phyloP scores from a whole-genome alignment of 2,329 filamentous ascomycete genomes.

The Tolypocladium capitatum region DNA sequence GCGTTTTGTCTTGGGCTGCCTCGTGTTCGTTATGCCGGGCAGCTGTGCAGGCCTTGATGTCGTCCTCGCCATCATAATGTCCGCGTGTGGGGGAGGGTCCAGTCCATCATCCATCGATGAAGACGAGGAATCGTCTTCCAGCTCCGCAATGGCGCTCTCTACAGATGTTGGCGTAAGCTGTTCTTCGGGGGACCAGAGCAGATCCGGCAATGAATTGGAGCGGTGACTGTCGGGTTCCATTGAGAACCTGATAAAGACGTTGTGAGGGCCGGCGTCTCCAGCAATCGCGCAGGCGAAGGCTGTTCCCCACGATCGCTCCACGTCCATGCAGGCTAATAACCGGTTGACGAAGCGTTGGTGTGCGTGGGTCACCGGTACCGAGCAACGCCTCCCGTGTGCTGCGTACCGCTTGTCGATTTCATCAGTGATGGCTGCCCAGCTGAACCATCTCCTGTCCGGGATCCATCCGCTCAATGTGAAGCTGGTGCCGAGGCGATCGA shows the following conservation, averaged over 20 bases:
- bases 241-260: conserved; percentile 17
- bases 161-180: conserved; percentile 10
- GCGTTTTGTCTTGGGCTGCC: conserved; percentile 11
- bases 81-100: neutral
- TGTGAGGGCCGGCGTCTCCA: conserved; percentile 16
- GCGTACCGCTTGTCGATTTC: conserved; percentile 15
- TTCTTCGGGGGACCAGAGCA: conserved; percentile 13
- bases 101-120: conserved; percentile 7
- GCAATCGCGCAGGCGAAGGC: conserved; percentile 11
- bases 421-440: conserved; percentile 16
- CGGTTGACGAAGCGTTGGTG: conserved; percentile 11
- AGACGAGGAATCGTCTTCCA: conserved; percentile 1
- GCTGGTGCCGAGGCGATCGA: conserved; percentile 23
- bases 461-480: conserved; percentile 31
- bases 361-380: neutral
- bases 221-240: conserved; percentile 3
- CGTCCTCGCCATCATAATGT: neutral
- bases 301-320: conserved; percentile 29
- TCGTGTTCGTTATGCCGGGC: neutral
- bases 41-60: neutral
- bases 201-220: neutral
- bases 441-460: conserved; percentile 24
- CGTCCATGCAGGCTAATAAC: conserved; percentile 27
- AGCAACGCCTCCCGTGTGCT: neutral
- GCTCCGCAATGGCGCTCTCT: neutral